Percentiles rank a stretch among this genome's conserved stretches.
phyloP scores from a whole-genome alignment of 2,329 filamentous ascomycete genomes.

The Aspergillus ustus region DNA sequence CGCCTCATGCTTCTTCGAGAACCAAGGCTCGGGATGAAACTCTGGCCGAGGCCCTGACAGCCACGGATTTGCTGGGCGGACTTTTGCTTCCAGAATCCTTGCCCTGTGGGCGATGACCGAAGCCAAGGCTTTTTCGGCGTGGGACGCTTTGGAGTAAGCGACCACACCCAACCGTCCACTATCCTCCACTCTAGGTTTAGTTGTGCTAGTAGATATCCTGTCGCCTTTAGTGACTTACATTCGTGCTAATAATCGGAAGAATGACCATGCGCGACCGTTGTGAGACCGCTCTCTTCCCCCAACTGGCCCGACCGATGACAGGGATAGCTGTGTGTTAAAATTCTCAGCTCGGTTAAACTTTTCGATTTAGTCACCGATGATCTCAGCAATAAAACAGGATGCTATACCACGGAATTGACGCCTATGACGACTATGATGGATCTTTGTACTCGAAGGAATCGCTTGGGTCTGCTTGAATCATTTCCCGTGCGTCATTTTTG shows the following conservation, averaged over 20 bases:
- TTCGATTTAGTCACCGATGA: background rate
- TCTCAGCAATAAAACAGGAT: background rate
- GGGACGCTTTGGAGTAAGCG: conserved; percentile 8
- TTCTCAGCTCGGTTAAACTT: background rate
- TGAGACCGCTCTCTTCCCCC: conserved; percentile 3
- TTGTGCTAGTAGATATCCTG: background rate
- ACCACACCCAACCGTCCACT: conserved; percentile 24
- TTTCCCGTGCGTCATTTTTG: conserved; percentile 5
- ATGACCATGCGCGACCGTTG: background rate
- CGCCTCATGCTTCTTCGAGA: conserved; percentile 14
- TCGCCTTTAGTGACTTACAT: conserved; percentile 8
- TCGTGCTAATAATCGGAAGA: conserved; percentile 8
- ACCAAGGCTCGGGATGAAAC: conserved; percentile 5
- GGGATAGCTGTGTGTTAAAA: conserved; percentile 5
- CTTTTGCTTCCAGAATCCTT: conserved; percentile 8
- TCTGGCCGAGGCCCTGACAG: conserved; percentile 11
- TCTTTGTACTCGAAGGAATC: background rate
- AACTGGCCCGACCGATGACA: conserved; percentile 4
- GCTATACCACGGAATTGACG: background rate
- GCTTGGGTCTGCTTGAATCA: background rate
- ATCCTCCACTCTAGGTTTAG: conserved; percentile 26
- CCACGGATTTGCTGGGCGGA: background rate
- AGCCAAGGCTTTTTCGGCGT: conserved; percentile 4
- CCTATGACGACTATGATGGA: conserved; percentile 1
- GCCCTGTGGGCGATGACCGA: conserved; percentile 1